Evolutionary conservation across 2,329 filamentous ascomycete species (phyloP), one percentile per base, ranked within the genome.

Genomic region (Ascochyta koolunga): DNA sequence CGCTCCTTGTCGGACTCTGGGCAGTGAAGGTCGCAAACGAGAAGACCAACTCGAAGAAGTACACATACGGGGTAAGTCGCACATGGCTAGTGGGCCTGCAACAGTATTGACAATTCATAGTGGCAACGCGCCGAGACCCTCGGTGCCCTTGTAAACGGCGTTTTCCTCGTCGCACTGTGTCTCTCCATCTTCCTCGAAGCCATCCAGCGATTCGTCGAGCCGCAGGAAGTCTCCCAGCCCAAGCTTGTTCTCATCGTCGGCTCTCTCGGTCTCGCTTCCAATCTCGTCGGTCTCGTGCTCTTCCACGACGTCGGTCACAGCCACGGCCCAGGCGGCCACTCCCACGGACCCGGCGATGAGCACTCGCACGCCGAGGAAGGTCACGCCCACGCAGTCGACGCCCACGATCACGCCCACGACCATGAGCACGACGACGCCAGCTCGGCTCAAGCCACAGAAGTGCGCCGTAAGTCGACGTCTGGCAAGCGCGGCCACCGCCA

Each of bases 41-140:
- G 68, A 90, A 88, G 62, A 90, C 88, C 0, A 82, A 75, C 55
- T 96, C 92, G 8, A 93, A 96, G 68, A 90, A 89, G 75, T 99
- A 95, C 73, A 97, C 95, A 15, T 99, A 97, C 75, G 95, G 95
- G 52, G 90, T 93, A 80, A 74, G 89, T 80, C 45, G 10, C 4
- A 8, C n/a, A 5, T 13, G 25, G n/a, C 11, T 38, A n/a, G 24
- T 24, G 18, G 8, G 18, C 22, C 35, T 25, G 19, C 15, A 24
- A 10, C 13, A 21, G 3, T 29, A 33, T 60, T 75, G 36, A 74
- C 54, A 19, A 10, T 29, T 16, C 19, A 31, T 66, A 93, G 89
- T 99, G 93, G 90, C 89, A 98, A 80, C 91, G 95, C 65, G 95
- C 95, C 31, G 95, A 99, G 80, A 98, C 96, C 10, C 83, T 99